Conservation (phyloP, 2,329 filamentous ascomycete species). For the Colletotrichum gloeosporioides region DNA sequence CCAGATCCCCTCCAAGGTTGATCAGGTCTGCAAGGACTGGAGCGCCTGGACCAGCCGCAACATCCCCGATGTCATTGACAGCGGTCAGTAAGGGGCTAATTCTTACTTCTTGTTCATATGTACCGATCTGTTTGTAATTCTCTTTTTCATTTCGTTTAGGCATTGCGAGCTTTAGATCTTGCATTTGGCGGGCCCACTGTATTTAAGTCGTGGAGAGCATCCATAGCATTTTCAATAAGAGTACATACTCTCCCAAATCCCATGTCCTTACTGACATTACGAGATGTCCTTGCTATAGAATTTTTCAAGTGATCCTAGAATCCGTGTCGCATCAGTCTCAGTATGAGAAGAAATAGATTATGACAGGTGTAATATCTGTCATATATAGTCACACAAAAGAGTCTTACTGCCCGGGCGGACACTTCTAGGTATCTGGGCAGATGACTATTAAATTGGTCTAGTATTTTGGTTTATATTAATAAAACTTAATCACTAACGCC, state of each 20-base stretch:
- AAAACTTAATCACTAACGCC: too few relatives aligned
- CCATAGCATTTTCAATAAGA: background rate
- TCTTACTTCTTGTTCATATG: background rate
- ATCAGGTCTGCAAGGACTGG: conserved; percentile 62
- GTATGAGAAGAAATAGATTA: background rate
- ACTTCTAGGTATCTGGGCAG: too few relatives aligned
- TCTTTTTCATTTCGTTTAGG: background rate
- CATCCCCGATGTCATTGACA: conserved; percentile 58
- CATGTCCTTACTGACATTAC: background rate
- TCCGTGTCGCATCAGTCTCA: background rate
- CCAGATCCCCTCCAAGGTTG: conserved; percentile 50
- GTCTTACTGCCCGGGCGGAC: too few relatives aligned
- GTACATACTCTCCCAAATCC: background rate
- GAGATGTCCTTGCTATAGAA: too few relatives aligned
- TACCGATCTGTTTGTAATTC: background rate
- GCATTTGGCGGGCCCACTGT: background rate
- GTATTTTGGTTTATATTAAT: too few relatives aligned
- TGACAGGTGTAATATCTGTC: background rate
- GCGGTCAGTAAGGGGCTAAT: conserved; percentile 45
- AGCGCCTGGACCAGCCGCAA: conserved; percentile 50
- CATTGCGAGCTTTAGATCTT: background rate
- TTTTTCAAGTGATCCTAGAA: too few relatives aligned
- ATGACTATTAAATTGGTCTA: too few relatives aligned
- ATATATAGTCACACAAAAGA: background rate
- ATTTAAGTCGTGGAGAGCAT: background rate